A percentile compares a stretch with the other conserved stretches of the same genome.
These are phyloP conservation scores for Stylosanthes scabra DNA, from an alignment of 331 rosid genomes.

Conservation along the genomic window DNA sequence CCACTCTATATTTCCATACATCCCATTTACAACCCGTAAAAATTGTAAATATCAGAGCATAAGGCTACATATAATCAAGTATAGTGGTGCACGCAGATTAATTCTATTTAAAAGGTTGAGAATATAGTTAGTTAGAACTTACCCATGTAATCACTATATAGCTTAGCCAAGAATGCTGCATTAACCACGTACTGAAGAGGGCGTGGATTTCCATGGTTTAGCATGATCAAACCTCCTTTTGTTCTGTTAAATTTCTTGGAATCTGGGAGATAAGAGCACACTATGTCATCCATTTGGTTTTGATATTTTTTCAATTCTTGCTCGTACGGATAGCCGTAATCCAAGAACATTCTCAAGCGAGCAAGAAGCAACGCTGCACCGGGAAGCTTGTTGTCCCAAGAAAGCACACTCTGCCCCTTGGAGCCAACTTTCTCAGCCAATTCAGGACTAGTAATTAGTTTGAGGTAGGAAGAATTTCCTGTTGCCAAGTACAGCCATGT, in stretches of 20 bases:
- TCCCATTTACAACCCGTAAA: no score
- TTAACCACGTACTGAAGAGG: constrained; percentile 37
- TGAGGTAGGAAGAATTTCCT: constrained; percentile 28
- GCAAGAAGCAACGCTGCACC: constrained; percentile 35
- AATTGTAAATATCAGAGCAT: no score
- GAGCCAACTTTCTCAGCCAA: neutral
- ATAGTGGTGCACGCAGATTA: no score
- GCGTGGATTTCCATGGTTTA: constrained; percentile 28
- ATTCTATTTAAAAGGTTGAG: no score
- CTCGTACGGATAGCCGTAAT: constrained; percentile 33
- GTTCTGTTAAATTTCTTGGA: constrained; percentile 28
- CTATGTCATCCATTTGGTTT: neutral
- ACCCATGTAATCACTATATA: constrained; percentile 36
- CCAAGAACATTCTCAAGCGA: constrained; percentile 30
- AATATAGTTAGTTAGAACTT: no score
- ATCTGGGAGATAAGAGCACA: constrained; percentile 39
- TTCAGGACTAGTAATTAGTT: constrained; percentile 22
- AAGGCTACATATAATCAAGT: no score
- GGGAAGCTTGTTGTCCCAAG: constrained; percentile 46
- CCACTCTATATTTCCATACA: no score
- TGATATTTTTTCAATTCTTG: constrained; percentile 28
- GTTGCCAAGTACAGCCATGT: constrained; percentile 40
- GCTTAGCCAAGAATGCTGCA: constrained; percentile 40
- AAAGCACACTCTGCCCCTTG: constrained; percentile 6
- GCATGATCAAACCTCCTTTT: constrained; percentile 34